Conservation (phyloP, 257 asterid genomes). For the Capsicum pubescens region DNA sequence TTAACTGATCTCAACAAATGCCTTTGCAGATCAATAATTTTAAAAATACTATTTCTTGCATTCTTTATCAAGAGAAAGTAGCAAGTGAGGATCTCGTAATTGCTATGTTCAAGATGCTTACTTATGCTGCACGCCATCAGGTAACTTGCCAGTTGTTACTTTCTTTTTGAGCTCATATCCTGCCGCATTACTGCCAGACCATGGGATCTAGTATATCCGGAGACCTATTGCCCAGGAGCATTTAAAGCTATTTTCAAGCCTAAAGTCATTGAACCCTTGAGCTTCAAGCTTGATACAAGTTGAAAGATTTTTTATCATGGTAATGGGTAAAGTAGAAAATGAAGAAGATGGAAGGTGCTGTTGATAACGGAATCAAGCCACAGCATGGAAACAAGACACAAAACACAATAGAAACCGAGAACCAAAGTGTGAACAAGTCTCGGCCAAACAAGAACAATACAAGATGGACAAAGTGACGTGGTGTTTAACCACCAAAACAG, state of each 20-base stretch:
- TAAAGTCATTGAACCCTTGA: neutral
- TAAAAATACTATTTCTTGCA: constrained; percentile 57
- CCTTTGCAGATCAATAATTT: constrained; percentile 63
- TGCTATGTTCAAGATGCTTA: constrained; percentile 67
- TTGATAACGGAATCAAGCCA: too few relatives aligned
- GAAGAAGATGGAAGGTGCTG: neutral
- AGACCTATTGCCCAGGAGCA: constrained; percentile 5
- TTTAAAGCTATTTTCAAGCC: constrained; percentile 12
- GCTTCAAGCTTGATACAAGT: constrained; percentile 27
- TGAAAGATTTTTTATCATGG: neutral
- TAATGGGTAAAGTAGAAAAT: neutral
- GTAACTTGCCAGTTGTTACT: constrained; percentile 41
- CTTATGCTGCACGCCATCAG: constrained; percentile 78
- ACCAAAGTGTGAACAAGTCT: too few relatives aligned
- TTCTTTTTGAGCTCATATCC: constrained; percentile 3
- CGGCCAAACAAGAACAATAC: too few relatives aligned
- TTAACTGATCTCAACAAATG: constrained; percentile 37
- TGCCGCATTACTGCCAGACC: neutral
- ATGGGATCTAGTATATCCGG: constrained; percentile 7
- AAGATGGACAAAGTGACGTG: too few relatives aligned
- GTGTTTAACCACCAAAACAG: too few relatives aligned
- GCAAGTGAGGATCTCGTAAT: constrained; percentile 67
- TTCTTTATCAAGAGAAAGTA: constrained; percentile 63
- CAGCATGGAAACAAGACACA: too few relatives aligned
- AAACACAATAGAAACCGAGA: too few relatives aligned